Percentiles rank a stretch among this genome's conserved stretches.
Conservation (phyloP, 2,329 filamentous ascomycete species). For the Penicillium sp. region DNA sequence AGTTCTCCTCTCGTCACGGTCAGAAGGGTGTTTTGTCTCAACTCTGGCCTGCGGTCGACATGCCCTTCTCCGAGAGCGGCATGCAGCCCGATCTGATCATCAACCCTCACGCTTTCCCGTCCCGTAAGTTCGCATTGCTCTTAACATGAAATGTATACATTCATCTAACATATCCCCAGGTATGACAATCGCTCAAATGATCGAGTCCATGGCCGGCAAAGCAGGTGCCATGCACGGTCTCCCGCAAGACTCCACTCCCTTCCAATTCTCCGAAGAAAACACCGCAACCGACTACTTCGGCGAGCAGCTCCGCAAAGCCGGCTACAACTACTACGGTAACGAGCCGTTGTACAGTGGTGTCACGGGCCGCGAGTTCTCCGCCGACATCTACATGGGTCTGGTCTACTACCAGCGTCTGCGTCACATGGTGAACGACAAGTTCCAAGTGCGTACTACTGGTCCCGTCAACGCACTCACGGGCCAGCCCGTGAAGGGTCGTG, state of each 20-base stretch:
- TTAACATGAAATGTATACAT: background rate
- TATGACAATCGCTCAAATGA: slow-evolving; percentile 99
- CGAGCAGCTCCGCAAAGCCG: slow-evolving; percentile 88
- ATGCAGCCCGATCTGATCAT: slow-evolving; percentile 98
- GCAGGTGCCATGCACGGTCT: slow-evolving; percentile 89
- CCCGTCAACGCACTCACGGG: slow-evolving; percentile 87
- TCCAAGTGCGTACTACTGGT: slow-evolving; percentile 93
- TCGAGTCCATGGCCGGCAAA: slow-evolving; percentile 95
- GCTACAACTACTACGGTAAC: slow-evolving; percentile 97
- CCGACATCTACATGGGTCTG: slow-evolving; percentile 93
- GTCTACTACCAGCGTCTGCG: slow-evolving; percentile 97
- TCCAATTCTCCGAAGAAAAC: slow-evolving; percentile 88
- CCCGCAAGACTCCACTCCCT: slow-evolving; percentile 94
- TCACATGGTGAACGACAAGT: slow-evolving; percentile 99
- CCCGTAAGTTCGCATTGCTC: slow-evolving; percentile 53
- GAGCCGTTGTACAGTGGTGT: slow-evolving; percentile 98
- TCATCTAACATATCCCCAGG: slow-evolving; percentile 23
- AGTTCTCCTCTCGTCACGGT: slow-evolving; percentile 97
- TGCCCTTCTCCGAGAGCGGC: slow-evolving; percentile 95
- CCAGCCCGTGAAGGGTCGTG: slow-evolving; percentile 94
- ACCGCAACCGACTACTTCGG: slow-evolving; percentile 94
- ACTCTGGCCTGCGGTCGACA: slow-evolving; percentile 89
- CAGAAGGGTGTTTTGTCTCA: slow-evolving; percentile 97
- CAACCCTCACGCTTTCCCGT: slow-evolving; percentile 98
- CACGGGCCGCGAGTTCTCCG: slow-evolving; percentile 87